Evolutionary conservation across 257 asterid species (phyloP), one percentile per base, ranked within the genome.

Genomic region (Orobanche coerulescens): DNA sequence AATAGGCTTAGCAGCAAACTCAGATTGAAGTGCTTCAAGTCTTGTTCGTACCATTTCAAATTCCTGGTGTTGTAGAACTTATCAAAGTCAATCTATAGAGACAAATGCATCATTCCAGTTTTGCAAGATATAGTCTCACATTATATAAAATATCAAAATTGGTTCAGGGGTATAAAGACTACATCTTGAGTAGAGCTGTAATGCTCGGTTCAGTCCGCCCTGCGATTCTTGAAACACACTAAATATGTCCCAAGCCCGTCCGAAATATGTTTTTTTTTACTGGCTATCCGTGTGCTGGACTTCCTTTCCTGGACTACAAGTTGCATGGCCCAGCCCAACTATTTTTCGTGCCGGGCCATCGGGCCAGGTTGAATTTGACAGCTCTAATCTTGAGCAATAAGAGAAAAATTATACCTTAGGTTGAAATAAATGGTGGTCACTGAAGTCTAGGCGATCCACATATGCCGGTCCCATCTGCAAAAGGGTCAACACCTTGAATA

Each of bases 361-460:
- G n/a, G n/a, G n/a, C n/a, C n/a, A n/a, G n/a, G n/a, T n/a, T n/a
- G n/a, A n/a, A n/a, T n/a, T n/a, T n/a, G n/a, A n/a, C n/a, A n/a
- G n/a, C n/a, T n/a, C n/a, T n/a, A 10, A 47, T 24, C 10, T 14
- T 19, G 55, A 58, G 46, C 3, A 30, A 53, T 33, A 46, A 10
- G 39, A 52, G 18, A 15, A 25, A n/a, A 47, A 2, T 23, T 22
- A 13, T 78, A 92, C 96, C 94, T 81, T 65, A 42, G 71, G 22
- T 47, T 69, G 71, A 72, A 92, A 88, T 3, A 64, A 65, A 81
- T 88, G 93, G 77, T 92, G 97, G 71, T 92, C 97, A 63, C 87
- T 84, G 71, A 84, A 92, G 68, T 88, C 95, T n/a, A 92, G 56
- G 64, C 82, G 80, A 74, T 84, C 95, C 68, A 84, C 88, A 76